Evolutionary conservation across 106 monocot genomes (phyloP), one percentile per base, ranked within the genome.

Genomic region (Allium fistulosum): DNA sequence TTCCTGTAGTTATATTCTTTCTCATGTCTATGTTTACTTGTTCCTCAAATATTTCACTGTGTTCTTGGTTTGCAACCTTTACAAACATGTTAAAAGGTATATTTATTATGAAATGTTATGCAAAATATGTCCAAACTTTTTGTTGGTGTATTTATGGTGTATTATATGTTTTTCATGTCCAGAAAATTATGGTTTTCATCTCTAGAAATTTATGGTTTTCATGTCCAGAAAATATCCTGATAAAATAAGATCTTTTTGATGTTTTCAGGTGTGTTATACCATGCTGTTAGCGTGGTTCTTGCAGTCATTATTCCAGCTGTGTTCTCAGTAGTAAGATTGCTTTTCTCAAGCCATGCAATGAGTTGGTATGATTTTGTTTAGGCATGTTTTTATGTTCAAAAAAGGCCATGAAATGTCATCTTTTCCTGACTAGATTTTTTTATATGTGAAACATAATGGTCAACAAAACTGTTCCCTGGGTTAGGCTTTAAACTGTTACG

Each of bases 311-410:
- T 90, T 65, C 93, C 99, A 50, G 84, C 87, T 75, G 18, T 76
- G 18, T 87, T 88, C 79, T 84, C 99, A 53, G 63, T 90, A 22
- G 49, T 82, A 61, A 82, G 99, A 75, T 81, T 99, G 63, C 62
- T 87, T 74, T 80, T 93, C 72, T 88, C 92, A 65, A 83, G 77
- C 66, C 62, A 87, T 82, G 87, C 92, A 66, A 99, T 99, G 99
- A 83, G 71, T 79, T 99, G 99, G 99, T 99, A 85, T 45, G 76
- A 12, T 76, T 67, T 11, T 37, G 37, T 37, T 37, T 37, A 37
- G 37, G 37, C 37, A 37, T 5, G 37, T 37, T 37, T 22, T 37
- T 5, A 37, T 37, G 37, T 37, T 37, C 37, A 37, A 37, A 37
- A 37, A 37, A 5, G 2, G 37, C 4, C 37, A 37, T 37, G 37